These are phyloP conservation scores for Flueggea neowawraea DNA, from an alignment of 441 rosid species.

Conservation along the genomic window DNA sequence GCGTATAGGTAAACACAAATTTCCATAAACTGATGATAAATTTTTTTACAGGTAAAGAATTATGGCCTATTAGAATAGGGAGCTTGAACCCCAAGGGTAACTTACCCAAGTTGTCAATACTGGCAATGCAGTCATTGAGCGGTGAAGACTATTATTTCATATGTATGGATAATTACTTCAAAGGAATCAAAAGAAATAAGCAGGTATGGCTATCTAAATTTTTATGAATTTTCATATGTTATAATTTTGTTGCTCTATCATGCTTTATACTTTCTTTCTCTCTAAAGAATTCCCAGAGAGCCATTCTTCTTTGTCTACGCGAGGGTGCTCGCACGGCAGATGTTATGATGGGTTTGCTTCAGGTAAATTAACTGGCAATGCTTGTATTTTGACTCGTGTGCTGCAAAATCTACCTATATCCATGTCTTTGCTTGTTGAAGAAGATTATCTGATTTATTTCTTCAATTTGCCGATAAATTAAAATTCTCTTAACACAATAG, in stretches of 20 bases:
- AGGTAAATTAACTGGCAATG: conserved; percentile 31
- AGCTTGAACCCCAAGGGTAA: conserved; percentile 36
- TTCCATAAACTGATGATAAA: not conserved
- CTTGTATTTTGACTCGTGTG: not conserved
- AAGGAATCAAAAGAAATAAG: conserved; percentile 22
- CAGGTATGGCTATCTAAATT: conserved; percentile 19
- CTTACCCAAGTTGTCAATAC: conserved; percentile 37
- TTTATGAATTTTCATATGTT: not conserved
- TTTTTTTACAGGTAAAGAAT: conserved; percentile 40
- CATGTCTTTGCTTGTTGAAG: not conserved
- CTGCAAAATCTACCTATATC: not conserved
- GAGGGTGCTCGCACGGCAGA: conserved; percentile 57
- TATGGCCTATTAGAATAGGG: conserved; percentile 64
- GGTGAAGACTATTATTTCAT: conserved; percentile 45
- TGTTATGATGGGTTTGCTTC: conserved; percentile 47
- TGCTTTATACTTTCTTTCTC: not conserved
- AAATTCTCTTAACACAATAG: not conserved
- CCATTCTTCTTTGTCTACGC: conserved; percentile 49
- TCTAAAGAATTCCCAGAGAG: conserved; percentile 30
- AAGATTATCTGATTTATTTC: not conserved
- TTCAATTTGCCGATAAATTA: not conserved
- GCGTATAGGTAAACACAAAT: not conserved
- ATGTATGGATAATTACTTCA: conserved; percentile 39
- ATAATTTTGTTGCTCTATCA: not conserved
- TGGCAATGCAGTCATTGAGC: conserved; percentile 43